phyloP scores from a whole-genome alignment of 257 asterid genomes.

The Verbascum thapsus region DNA sequence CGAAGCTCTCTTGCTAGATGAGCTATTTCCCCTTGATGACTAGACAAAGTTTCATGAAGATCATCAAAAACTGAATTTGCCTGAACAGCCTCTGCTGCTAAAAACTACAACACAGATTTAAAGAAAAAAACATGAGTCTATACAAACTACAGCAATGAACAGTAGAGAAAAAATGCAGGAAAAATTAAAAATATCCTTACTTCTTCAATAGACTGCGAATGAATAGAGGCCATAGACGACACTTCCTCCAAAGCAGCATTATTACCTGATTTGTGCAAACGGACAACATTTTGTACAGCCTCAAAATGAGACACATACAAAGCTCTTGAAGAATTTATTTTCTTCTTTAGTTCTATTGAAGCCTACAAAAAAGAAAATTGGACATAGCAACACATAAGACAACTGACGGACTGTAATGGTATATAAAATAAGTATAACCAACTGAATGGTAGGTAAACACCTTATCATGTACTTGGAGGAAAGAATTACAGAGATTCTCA shows the following conservation, averaged over 20 bases:
- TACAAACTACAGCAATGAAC: conserved; percentile 4
- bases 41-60: conserved; percentile 54
- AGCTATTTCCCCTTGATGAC: conserved; percentile 67
- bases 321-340: conserved; percentile 48
- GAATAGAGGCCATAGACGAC: conserved; percentile 48
- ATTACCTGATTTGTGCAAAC: conserved; percentile 62
- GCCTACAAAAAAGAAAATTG: conserved; percentile 41
- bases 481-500: conserved; percentile 56
- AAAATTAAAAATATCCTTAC: conserved; percentile 36
- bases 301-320: conserved; percentile 65
- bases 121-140: conserved; percentile 11
- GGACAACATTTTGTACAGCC: conserved; percentile 68
- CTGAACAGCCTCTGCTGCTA: conserved; percentile 53
- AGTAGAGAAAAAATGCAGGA: not conserved
- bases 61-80: conserved; percentile 56
- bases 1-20: conserved; percentile 72
- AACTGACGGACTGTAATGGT: not conserved
- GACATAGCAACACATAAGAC: not conserved
- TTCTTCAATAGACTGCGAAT: conserved; percentile 50
- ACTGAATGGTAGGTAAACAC: conserved; percentile 32
- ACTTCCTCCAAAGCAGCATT: conserved; percentile 72
- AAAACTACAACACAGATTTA: conserved; percentile 41
- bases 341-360: conserved; percentile 50
- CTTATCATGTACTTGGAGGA: conserved; percentile 61
- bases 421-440: conserved; percentile 14